These are phyloP conservation scores for Claviceps pazoutovae DNA, from an alignment of 2,329 filamentous ascomycete species.

Conservation along the genomic window DNA sequence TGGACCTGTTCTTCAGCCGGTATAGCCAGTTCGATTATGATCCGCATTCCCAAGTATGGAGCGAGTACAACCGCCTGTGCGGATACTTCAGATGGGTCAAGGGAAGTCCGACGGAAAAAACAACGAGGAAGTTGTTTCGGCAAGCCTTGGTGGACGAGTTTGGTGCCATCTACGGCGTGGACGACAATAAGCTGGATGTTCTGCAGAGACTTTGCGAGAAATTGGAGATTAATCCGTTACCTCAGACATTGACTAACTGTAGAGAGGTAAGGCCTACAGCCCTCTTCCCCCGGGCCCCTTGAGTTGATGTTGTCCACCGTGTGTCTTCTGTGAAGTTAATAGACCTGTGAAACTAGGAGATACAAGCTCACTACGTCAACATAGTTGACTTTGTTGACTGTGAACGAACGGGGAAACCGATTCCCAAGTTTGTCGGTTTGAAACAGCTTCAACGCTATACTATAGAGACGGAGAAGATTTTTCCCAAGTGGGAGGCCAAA, in stretches of 20 bases:
- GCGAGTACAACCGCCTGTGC: background rate
- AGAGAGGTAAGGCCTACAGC: background rate
- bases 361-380: background rate
- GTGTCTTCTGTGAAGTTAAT: background rate
- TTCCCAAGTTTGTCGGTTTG: background rate
- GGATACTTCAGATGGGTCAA: background rate
- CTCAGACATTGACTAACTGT: background rate
- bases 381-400: slow-evolving; percentile 4
- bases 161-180: background rate
- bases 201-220: slow-evolving; percentile 1
- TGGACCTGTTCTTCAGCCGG: background rate
- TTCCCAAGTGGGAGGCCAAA: background rate
- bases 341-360: background rate
- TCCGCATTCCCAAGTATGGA: background rate
- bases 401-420: background rate
- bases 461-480: background rate
- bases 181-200: background rate
- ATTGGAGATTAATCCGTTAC: background rate
- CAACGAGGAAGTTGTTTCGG: background rate
- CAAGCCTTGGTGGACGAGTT: background rate
- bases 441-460: background rate
- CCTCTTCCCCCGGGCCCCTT: too few relatives aligned
- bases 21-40: background rate
- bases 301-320: too few relatives aligned
- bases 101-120: background rate